phyloP scores from a whole-genome alignment of 768 basidiomycete genomes.

The Trichaptum fuscoviolaceum region DNA sequence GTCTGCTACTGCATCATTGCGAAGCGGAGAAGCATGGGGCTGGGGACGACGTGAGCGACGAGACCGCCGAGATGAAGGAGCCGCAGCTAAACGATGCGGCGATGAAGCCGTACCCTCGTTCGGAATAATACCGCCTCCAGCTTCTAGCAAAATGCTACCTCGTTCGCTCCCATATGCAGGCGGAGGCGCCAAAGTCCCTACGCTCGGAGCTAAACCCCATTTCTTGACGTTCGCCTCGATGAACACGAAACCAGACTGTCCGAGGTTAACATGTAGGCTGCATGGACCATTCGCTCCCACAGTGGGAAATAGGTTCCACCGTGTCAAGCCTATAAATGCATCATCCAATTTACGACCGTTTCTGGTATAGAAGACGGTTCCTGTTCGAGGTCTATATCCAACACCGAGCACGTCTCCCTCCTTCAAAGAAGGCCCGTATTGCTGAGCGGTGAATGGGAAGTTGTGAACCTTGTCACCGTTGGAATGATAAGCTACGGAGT shows the following conservation, averaged over 20 bases:
- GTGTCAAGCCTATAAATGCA: constrained; percentile 84
- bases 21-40: constrained; percentile 63
- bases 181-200: constrained; percentile 94
- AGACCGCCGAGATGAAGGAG: constrained; percentile 38
- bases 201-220: constrained; percentile 97
- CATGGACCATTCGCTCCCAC: constrained; percentile 96
- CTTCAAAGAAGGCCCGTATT: constrained; percentile 80
- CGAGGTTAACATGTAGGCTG: constrained; percentile 95
- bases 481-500: constrained; percentile 93
- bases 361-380: constrained; percentile 98
- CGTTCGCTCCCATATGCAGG: constrained; percentile 97
- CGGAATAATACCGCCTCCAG: constrained; percentile 50
- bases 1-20: constrained; percentile 41
- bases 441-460: constrained; percentile 83
- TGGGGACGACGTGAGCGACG: constrained; percentile 49
- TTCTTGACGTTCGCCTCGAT: constrained; percentile 99
- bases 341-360: constrained; percentile 98
- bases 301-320: constrained; percentile 94
- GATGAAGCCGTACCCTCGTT: constrained; percentile 37
- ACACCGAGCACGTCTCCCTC: constrained; percentile 96
- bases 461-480: constrained; percentile 97
- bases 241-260: constrained; percentile 97
- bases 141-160: constrained; percentile 92
- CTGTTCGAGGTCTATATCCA: constrained; percentile 92
- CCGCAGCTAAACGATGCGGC: constrained; percentile 39